A percentile compares a stretch with the other conserved stretches of the same genome.
Conservation (phyloP, 768 basidiomycete genomes). For the Fomitopsis pulvina region DNA sequence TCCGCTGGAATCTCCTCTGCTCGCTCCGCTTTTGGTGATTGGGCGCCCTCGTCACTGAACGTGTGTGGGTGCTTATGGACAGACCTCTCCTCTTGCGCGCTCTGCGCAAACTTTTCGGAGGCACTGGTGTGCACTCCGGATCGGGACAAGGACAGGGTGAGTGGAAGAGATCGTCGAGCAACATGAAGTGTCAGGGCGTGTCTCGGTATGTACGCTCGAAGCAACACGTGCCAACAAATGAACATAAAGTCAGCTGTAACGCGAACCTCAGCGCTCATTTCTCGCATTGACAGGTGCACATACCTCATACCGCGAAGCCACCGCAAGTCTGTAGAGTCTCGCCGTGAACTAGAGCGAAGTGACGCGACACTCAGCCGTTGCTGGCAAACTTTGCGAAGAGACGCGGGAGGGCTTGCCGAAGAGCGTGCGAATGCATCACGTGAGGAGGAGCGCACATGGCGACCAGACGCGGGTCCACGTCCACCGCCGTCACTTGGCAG, state of each 20-base stretch:
- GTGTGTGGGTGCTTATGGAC: neutral
- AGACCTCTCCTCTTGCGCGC: neutral
- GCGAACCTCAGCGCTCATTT: neutral
- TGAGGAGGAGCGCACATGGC: neutral
- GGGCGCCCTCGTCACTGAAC: neutral
- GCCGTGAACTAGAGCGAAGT: neutral
- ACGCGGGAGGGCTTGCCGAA: neutral
- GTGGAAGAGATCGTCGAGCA: neutral
- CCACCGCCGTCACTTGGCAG: too few species aligned
- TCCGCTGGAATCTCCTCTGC: neutral
- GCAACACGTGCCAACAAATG: slow-evolving; percentile 57
- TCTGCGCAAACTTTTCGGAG: neutral
- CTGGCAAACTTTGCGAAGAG: slow-evolving; percentile 4
- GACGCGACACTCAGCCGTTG: slow-evolving; percentile 6
- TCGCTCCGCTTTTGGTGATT: neutral
- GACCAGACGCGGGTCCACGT: too few species aligned
- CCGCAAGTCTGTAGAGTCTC: slow-evolving; percentile 4
- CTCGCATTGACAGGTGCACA: slow-evolving; percentile 12
- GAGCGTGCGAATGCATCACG: neutral
- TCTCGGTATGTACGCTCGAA: slow-evolving; percentile 29
- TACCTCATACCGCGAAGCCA: slow-evolving; percentile 49
- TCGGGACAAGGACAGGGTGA: neutral
- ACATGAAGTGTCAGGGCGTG: neutral
- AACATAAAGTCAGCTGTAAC: slow-evolving; percentile 64
- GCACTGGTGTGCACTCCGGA: neutral